Evolutionary conservation across 805 yeast species (phyloP).

Genomic region (Nakazawaea wickerhamii): DNA sequence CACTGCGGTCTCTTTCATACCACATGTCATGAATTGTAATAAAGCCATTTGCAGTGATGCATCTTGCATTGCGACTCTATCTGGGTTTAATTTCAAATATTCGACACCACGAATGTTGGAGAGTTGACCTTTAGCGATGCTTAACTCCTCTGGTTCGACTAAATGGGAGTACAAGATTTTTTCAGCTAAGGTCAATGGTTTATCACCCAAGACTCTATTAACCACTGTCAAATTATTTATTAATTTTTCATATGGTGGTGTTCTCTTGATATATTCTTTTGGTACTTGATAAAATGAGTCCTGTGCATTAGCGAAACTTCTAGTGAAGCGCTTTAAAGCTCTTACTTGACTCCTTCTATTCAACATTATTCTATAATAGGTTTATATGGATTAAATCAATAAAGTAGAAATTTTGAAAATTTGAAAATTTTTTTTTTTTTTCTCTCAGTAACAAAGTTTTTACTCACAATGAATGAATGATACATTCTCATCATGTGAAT

Average conservation of each 20-base stretch:
- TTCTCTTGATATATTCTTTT: constrained; percentile 55
- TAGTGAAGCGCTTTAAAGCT: background rate
- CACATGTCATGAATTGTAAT: constrained; percentile 94
- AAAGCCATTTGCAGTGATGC: constrained; percentile 99
- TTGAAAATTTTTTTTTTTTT: background rate
- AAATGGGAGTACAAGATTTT: constrained; percentile 92
- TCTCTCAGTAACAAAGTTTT: background rate
- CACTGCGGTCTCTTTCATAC: constrained; percentile 84
- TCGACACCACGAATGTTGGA: constrained; percentile 70
- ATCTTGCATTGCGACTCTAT: constrained; percentile 98
- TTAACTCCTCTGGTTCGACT: constrained; percentile 86
- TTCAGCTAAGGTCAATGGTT: constrained; percentile 91
- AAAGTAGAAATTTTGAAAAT: constrained; percentile 1
- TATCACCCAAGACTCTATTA: constrained; percentile 25
- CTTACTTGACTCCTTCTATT: background rate
- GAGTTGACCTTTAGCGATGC: constrained; percentile 39
- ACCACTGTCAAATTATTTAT: constrained; percentile 50
- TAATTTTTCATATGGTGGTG: constrained; percentile 85
- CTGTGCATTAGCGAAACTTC: constrained; percentile 5
- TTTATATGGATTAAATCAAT: no score
- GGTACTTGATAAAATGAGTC: constrained; percentile 39
- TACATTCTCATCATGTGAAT: no score
- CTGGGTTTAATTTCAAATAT: constrained; percentile 92
- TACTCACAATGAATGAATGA: no score
- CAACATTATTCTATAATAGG: constrained; percentile 3